Percentiles rank a stretch among this genome's conserved stretches.
Evolutionary conservation across 805 yeast species (phyloP).

Genomic region (Suhomyces vadensis): DNA sequence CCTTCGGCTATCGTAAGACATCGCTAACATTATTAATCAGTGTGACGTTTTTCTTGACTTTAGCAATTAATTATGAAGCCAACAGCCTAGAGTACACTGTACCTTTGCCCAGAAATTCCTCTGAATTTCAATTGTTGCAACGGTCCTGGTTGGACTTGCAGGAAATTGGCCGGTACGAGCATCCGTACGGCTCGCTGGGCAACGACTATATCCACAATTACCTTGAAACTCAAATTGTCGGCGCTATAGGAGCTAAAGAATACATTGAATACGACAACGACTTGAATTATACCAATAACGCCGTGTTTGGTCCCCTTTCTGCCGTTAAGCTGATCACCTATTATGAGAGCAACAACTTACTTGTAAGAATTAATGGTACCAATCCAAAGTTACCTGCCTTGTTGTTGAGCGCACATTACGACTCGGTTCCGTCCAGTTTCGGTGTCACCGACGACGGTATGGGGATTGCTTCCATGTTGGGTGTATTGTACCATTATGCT

Average conservation of each 20-base stretch:
- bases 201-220: conserved; percentile 78
- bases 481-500: conserved; percentile 55
- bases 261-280: conserved; percentile 43
- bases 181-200: conserved; percentile 76
- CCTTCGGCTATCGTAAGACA: conserved; percentile 73
- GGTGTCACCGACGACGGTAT: conserved; percentile 94
- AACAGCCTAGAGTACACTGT: conserved; percentile 42
- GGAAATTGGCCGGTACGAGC: conserved; percentile 61
- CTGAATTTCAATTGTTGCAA: conserved; percentile 33
- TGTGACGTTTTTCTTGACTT: conserved; percentile 45
- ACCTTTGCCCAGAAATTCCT: conserved; percentile 43
- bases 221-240: conserved; percentile 46
- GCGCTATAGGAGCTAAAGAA: conserved; percentile 11
- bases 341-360: conserved; percentile 79
- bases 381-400: conserved; percentile 62
- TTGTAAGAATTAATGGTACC: conserved; percentile 71
- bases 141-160: conserved; percentile 75
- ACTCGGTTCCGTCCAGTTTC: conserved; percentile 80
- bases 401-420: conserved; percentile 82
- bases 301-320: conserved; percentile 51
- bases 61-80: conserved; percentile 38
- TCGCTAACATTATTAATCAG: conserved; percentile 59
- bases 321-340: conserved; percentile 57
- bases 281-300: conserved; percentile 43
- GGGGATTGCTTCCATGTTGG: conserved; percentile 81